Percentiles rank a stretch among this genome's conserved stretches.
These are phyloP conservation scores for Coemansia sp. DNA, from an alignment of 192 early-diverging fungal genomes.

Conservation along the genomic window DNA sequence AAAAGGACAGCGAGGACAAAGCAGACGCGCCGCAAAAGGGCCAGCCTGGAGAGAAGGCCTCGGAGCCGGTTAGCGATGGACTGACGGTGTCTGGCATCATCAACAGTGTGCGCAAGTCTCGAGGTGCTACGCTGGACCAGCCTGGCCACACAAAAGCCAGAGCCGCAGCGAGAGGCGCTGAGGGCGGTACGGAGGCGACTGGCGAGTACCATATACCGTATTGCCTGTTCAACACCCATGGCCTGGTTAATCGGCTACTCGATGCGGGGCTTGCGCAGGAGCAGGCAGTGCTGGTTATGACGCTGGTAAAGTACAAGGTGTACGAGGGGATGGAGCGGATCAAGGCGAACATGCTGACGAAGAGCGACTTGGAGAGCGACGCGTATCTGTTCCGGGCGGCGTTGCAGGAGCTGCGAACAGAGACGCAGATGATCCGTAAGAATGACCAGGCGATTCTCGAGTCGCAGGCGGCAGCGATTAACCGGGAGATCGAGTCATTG, in stretches of 20 bases:
- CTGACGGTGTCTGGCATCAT: slow-evolving; percentile 33
- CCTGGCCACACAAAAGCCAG: neutral
- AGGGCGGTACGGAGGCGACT: neutral
- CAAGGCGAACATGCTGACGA: slow-evolving; percentile 57
- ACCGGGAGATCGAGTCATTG: slow-evolving; percentile 73
- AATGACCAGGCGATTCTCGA: slow-evolving; percentile 71
- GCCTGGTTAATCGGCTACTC: slow-evolving; percentile 60
- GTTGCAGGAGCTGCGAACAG: slow-evolving; percentile 72
- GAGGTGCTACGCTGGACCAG: slow-evolving; percentile 12
- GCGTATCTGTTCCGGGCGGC: slow-evolving; percentile 78
- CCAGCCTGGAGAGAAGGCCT: neutral
- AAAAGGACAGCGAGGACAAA: neutral
- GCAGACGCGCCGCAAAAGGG: neutral
- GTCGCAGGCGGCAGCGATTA: slow-evolving; percentile 64
- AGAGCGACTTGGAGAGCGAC: slow-evolving; percentile 79
- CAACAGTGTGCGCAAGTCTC: slow-evolving; percentile 22
- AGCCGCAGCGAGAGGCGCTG: neutral
- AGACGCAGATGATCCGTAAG: slow-evolving; percentile 66
- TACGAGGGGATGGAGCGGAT: slow-evolving; percentile 16
- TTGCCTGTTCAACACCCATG: slow-evolving; percentile 75
- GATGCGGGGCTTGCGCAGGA: slow-evolving; percentile 59
- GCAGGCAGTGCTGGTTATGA: slow-evolving; percentile 74
- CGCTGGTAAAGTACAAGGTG: slow-evolving; percentile 63
- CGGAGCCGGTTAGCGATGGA: neutral
- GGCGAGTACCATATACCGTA: slow-evolving; percentile 13